phyloP scores from a whole-genome alignment of 179 eudicot species.

The Beta lomatogona region DNA sequence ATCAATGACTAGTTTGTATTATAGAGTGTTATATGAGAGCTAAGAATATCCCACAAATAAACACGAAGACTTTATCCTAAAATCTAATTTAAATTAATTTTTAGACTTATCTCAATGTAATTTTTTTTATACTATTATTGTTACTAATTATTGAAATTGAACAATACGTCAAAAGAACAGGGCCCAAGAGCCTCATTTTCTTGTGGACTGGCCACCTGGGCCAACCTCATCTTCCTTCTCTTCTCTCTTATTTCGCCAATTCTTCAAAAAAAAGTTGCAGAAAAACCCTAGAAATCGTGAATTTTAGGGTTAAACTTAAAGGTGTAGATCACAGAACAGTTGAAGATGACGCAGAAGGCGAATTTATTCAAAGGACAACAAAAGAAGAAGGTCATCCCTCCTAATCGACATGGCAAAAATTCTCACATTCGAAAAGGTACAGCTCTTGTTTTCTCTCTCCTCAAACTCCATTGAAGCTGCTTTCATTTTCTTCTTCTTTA shows the following conservation, averaged over 20 bases:
- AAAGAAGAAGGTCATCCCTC: conserved; percentile 65
- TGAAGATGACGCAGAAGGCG: conserved; percentile 75
- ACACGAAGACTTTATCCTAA: too few species aligned
- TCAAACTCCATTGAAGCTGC: background rate
- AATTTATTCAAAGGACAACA: conserved; percentile 74
- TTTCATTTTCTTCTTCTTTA: too few species aligned
- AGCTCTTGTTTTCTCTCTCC: background rate
- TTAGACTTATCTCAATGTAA: too few species aligned
- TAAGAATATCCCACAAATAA: too few species aligned
- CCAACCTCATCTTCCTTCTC: background rate
- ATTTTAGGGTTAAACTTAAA: background rate
- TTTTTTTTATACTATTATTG: too few species aligned
- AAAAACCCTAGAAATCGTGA: conserved; percentile 19
- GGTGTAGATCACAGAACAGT: background rate
- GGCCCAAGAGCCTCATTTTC: too few species aligned
- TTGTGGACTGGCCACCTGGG: background rate
- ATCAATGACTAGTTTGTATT: too few species aligned
- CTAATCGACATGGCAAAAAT: conserved; percentile 73
- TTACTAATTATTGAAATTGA: too few species aligned
- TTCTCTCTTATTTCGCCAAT: background rate
- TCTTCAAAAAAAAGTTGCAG: conserved; percentile 4
- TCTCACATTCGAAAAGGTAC: conserved; percentile 70
- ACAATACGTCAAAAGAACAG: too few species aligned
- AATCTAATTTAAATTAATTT: too few species aligned
- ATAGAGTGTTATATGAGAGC: too few species aligned